These are phyloP conservation scores for Corymbia calophylla DNA, from an alignment of 441 rosid species.

Conservation along the genomic window DNA sequence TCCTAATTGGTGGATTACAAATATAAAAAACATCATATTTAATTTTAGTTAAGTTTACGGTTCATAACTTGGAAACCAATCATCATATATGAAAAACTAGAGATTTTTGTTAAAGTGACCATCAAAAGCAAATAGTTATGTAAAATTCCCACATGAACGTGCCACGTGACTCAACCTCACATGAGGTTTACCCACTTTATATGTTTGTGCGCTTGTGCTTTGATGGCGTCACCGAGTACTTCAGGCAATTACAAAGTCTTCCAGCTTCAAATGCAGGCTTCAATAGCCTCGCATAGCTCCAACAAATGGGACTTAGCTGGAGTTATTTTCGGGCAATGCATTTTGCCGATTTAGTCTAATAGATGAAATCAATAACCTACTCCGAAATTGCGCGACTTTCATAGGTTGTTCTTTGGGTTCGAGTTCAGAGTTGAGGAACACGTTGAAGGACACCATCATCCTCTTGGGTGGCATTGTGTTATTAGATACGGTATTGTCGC, in stretches of 20 bases:
- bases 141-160: too few species aligned
- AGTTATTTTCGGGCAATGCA: neutral
- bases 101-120: too few species aligned
- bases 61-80: too few species aligned
- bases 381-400: too few species aligned
- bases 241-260: neutral
- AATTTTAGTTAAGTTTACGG: too few species aligned
- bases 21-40: too few species aligned
- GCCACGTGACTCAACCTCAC: neutral
- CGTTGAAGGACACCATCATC: too few species aligned
- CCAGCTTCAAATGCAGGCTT: neutral
- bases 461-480: too few species aligned
- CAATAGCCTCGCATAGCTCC: neutral
- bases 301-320: neutral
- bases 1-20: accelerated
- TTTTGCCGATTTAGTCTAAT: neutral
- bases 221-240: neutral
- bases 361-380: neutral
- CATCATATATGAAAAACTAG: neutral
- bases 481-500: too few species aligned
- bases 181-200: neutral
- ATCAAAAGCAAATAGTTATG: too few species aligned
- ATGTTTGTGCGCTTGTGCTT: neutral
- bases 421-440: too few species aligned
- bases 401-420: too few species aligned